Evolutionary conservation across 192 early-diverging fungal species (phyloP), one percentile per base, ranked within the genome.

Genomic region (Backusella morwellensis): DNA sequence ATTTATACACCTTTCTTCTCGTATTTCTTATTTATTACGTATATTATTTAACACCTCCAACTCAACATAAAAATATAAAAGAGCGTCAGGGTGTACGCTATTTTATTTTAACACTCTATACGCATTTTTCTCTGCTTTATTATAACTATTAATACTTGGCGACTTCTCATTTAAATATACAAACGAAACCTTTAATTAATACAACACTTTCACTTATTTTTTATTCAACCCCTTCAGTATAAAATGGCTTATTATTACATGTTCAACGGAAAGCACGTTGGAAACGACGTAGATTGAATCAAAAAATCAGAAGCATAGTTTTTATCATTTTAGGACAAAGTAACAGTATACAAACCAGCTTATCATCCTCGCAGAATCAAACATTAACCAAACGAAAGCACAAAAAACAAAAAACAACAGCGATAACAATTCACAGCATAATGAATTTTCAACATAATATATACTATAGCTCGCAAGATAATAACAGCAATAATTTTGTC

Each of bases 221-320:
- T 29, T 63, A 63, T 11, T n/a, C 17, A 50, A 50, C 56, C 23
- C 0, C 56, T 14, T 29, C 56, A 63, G 6, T 63, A 63, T 12
- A 63, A 23, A 63, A 72, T 72, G 70, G 41, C 70, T 50, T 72
- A 72, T 44, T 72, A 41, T 50, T 72, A 72, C 29, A 72, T 72
- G 70, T 32, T 72, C 41, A 72, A 72, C 70, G 70, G 70, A 26
- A 72, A 72, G 29, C 70, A 72, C 44, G 70, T 72, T 29, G 70
- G 70, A 44, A 72, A 72, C 29, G 70, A 72, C 29, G 70, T 72
- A 44, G 70, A 40, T 44, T 72, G 70, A 72, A 41, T 44, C 15
- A 29, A 44, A 50, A 15, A 21, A 40, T 3, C 15, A 40, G 36
- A 23, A 63, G 26, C 56, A 29, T 63, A 63, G 6, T 26, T 63